Evolutionary conservation across 768 basidiomycete species (phyloP).

Genomic region (Lactifluus echinatus): DNA sequence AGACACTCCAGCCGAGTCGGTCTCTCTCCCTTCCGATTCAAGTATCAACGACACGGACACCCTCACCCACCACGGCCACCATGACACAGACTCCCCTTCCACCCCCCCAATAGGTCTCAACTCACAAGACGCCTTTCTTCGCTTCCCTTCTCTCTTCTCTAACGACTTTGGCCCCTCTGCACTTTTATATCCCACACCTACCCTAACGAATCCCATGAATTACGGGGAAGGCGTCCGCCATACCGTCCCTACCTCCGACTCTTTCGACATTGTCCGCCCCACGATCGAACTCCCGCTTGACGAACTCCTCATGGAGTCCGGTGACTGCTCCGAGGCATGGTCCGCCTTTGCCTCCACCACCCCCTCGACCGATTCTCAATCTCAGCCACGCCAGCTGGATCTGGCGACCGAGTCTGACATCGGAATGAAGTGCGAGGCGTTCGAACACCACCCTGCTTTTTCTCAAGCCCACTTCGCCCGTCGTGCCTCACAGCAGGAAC

Average conservation of each 20-base stretch:
- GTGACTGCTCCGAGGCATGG: conserved; percentile 29
- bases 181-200: conserved; percentile 57
- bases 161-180: conserved; percentile 73
- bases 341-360: conserved; percentile 16
- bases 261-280: conserved; percentile 59
- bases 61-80: conserved; percentile 30
- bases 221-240: conserved; percentile 66
- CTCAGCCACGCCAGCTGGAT: conserved; percentile 21
- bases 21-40: not conserved
- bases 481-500: conserved; percentile 32
- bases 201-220: conserved; percentile 58
- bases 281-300: conserved; percentile 85
- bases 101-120: conserved; percentile 15
- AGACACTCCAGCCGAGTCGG: conserved; percentile 13
- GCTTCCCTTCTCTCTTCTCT: conserved; percentile 67
- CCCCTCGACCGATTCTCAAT: conserved; percentile 1
- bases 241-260: conserved; percentile 36
- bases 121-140: conserved; percentile 37
- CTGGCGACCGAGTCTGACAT: conserved; percentile 26
- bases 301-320: conserved; percentile 52
- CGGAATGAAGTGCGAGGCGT: conserved; percentile 20
- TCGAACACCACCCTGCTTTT: conserved; percentile 26
- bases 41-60: conserved; percentile 29
- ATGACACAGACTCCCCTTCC: conserved; percentile 21
- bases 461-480: conserved; percentile 34